These are phyloP conservation scores for Achaetomium macrosporum DNA, from an alignment of 2,329 filamentous ascomycete genomes.

Conservation along the genomic window DNA sequence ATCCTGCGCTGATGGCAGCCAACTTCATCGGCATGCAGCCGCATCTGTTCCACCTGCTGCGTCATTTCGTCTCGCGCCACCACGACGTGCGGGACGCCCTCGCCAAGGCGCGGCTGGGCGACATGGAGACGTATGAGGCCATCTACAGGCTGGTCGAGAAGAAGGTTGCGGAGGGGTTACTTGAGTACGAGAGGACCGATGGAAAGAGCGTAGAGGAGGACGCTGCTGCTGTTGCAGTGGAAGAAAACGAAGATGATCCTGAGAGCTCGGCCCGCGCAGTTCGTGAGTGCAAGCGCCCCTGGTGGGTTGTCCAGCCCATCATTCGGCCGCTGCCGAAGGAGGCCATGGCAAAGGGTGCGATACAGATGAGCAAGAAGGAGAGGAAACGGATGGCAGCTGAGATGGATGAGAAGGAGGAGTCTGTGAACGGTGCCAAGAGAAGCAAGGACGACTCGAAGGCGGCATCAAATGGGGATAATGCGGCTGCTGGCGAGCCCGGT, in stretches of 20 bases:
- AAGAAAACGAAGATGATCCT: constrained; percentile 36
- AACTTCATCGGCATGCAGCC: constrained; percentile 81
- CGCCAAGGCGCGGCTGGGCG: constrained; percentile 61
- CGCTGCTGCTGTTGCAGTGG: constrained; percentile 19
- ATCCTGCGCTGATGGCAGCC: constrained; percentile 37
- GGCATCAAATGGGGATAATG: not conserved
- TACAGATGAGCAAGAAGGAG: constrained; percentile 57
- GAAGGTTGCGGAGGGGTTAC: constrained; percentile 65
- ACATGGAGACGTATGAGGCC: constrained; percentile 70
- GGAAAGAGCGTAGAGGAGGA: constrained; percentile 44
- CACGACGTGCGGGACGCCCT: constrained; percentile 83
- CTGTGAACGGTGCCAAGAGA: constrained; percentile 9
- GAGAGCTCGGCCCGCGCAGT: constrained; percentile 63
- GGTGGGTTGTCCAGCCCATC: constrained; percentile 87
- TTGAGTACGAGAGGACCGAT: constrained; percentile 55
- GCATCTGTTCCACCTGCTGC: constrained; percentile 86
- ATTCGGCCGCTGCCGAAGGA: constrained; percentile 82
- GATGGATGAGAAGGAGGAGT: constrained; percentile 12
- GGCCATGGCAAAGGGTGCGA: constrained; percentile 73
- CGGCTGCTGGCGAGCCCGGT: not conserved
- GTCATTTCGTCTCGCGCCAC: constrained; percentile 73
- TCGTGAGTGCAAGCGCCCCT: constrained; percentile 70
- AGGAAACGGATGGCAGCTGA: constrained; percentile 26
- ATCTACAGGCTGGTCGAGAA: constrained; percentile 70
- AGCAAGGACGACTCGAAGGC: not conserved